Percentiles rank a stretch among this genome's conserved stretches.
phyloP scores from a whole-genome alignment of 2,329 filamentous ascomycete genomes.

The Biscogniauxia marginata region DNA sequence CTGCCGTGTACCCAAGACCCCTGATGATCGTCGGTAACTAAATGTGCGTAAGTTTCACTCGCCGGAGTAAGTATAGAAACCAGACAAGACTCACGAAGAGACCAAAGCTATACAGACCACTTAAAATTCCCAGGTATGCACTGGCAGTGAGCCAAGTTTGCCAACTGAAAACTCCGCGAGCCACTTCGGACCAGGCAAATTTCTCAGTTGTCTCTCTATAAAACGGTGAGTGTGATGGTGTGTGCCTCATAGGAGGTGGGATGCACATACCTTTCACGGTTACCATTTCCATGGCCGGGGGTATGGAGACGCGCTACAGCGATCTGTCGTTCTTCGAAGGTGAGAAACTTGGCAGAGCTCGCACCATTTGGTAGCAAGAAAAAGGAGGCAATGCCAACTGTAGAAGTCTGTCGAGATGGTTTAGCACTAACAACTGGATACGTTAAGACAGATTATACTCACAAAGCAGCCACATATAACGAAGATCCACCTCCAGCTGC shows the following conservation, averaged over 20 bases:
- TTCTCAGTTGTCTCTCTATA: slow-evolving; percentile 40
- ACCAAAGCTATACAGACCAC: slow-evolving; percentile 61
- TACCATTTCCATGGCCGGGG: slow-evolving; percentile 29
- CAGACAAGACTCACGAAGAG: slow-evolving; percentile 51
- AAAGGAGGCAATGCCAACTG: slow-evolving; percentile 50
- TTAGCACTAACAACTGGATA: neutral
- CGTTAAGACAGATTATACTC: slow-evolving; percentile 18
- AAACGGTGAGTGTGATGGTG: slow-evolving; percentile 14
- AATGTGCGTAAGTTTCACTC: neutral
- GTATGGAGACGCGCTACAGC: slow-evolving; percentile 45
- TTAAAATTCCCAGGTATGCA: slow-evolving; percentile 59
- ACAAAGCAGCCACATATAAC: slow-evolving; percentile 57
- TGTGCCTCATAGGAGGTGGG: neutral
- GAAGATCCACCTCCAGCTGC: slow-evolving; percentile 63
- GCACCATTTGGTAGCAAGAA: slow-evolving; percentile 56
- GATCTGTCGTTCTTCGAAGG: slow-evolving; percentile 48
- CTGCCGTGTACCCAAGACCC: slow-evolving; percentile 52
- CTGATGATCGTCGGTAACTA: slow-evolving; percentile 64
- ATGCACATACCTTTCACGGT: slow-evolving; percentile 32
- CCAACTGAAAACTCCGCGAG: slow-evolving; percentile 56
- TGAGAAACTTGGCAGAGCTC: slow-evolving; percentile 53
- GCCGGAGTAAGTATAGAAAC: neutral
- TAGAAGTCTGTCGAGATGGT: slow-evolving; percentile 45
- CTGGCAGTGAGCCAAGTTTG: slow-evolving; percentile 63
- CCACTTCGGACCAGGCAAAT: slow-evolving; percentile 62